Evolutionary conservation across 2,329 filamentous ascomycete species (phyloP).

Genomic region (Cercospora canescens): DNA sequence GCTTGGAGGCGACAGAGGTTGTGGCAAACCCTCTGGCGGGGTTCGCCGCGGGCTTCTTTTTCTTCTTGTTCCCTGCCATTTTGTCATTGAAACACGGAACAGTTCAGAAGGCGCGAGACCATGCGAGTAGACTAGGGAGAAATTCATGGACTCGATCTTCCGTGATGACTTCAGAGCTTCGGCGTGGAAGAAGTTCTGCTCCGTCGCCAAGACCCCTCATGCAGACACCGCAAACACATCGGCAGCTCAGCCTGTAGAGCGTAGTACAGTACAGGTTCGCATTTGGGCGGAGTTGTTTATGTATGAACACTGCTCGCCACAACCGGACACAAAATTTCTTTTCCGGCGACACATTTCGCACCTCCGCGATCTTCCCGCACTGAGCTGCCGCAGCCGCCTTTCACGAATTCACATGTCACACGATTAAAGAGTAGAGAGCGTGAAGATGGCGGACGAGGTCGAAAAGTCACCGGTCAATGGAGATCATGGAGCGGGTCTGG

Average conservation of each 20-base stretch:
- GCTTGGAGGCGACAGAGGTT: constrained; percentile 74
- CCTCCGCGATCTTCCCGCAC: neutral
- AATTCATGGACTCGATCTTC: neutral
- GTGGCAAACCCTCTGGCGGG: constrained; percentile 92
- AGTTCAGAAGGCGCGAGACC: neutral
- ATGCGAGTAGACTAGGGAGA: neutral
- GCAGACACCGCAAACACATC: constrained; percentile 10
- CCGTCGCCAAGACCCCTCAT: constrained; percentile 3
- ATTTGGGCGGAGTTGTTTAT: neutral
- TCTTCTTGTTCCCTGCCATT: constrained; percentile 57
- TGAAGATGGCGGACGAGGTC: constrained; percentile 15
- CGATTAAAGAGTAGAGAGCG: constrained; percentile 4
- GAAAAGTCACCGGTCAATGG: neutral
- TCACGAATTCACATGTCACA: neutral
- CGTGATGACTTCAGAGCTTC: constrained; percentile 2
- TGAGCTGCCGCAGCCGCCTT: neutral
- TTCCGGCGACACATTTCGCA: neutral
- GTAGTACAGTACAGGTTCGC: neutral
- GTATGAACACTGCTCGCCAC: neutral
- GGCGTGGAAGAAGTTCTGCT: constrained; percentile 5
- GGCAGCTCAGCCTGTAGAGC: constrained; percentile 21
- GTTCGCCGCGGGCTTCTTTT: constrained; percentile 86
- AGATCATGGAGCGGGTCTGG: constrained; percentile 13
- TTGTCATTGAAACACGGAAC: constrained; percentile 21
- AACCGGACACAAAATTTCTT: neutral